These are phyloP conservation scores for Funneliformis caledonium DNA, from an alignment of 371 early-diverging fungal genomes.

Conservation along the genomic window DNA sequence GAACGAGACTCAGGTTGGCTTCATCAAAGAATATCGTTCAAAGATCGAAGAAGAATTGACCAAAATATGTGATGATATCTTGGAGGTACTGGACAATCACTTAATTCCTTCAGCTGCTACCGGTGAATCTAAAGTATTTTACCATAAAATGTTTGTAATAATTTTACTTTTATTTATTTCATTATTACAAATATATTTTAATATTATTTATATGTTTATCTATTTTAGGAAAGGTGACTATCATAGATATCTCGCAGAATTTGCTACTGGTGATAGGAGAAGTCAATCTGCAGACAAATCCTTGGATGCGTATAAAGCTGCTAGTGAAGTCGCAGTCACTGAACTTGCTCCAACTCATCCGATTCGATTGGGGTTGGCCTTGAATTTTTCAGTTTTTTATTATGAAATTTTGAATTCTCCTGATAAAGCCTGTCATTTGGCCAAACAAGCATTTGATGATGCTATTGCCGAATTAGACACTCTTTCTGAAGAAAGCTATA, in stretches of 20 bases:
- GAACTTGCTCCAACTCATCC: conserved; percentile 84
- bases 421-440: conserved; percentile 82
- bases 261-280: conserved; percentile 71
- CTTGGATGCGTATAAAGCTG: conserved; percentile 81
- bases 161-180: conserved; percentile 21
- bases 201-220: conserved; percentile 16
- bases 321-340: conserved; percentile 74
- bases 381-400: conserved; percentile 94
- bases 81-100: conserved; percentile 88
- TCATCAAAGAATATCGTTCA: conserved; percentile 91
- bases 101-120: conserved; percentile 86
- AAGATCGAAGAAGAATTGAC: conserved; percentile 95
- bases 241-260: conserved; percentile 92
- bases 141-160: conserved; percentile 94
- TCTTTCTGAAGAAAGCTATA: conserved; percentile 84
- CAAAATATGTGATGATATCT: conserved; percentile 95
- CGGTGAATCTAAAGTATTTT: conserved; percentile 98
- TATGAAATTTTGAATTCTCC: conserved; percentile 89
- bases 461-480: conserved; percentile 88
- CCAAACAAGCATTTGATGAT: conserved; percentile 86
- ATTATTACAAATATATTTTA: conserved; percentile 25
- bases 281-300: conserved; percentile 71
- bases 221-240: conserved; percentile 85
- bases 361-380: conserved; percentile 85
- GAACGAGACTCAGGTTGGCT: conserved; percentile 79